Conservation (phyloP, 345 rosid genomes). For the Citrus australasica region DNA sequence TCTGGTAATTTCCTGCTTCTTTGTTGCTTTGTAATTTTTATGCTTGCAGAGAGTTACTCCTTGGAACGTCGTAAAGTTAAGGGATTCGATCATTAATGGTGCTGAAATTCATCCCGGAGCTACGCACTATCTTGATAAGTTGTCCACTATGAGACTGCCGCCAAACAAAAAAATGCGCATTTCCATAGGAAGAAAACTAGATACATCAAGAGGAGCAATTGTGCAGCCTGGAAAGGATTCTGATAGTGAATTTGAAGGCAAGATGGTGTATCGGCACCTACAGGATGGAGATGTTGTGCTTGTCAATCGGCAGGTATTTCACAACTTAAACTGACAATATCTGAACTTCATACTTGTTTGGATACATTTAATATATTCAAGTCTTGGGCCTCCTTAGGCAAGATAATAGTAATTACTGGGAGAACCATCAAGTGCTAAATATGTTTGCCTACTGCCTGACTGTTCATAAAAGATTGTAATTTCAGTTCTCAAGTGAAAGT, state of each 20-base stretch:
- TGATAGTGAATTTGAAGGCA: constrained; percentile 69
- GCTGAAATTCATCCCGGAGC: constrained; percentile 91
- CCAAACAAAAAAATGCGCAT: constrained; percentile 46
- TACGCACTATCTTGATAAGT: constrained; percentile 76
- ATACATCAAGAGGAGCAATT: constrained; percentile 72
- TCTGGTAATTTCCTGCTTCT: constrained; percentile 3
- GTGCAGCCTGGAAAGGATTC: constrained; percentile 56
- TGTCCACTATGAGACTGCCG: constrained; percentile 51
- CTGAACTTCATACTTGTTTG: background rate
- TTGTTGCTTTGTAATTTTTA: constrained; percentile 10
- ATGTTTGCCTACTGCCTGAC: background rate
- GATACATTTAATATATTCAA: background rate
- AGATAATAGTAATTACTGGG: background rate
- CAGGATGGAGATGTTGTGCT: constrained; percentile 94
- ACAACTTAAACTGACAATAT: background rate
- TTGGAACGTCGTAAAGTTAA: constrained; percentile 72
- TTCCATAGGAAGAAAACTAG: constrained; percentile 68
- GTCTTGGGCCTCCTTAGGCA: background rate
- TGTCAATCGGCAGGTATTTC: constrained; percentile 85
- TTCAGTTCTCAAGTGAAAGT: background rate
- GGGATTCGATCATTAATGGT: constrained; percentile 81
- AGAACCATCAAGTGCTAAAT: background rate
- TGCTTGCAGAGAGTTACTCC: constrained; percentile 79
- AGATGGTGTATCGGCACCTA: constrained; percentile 81
- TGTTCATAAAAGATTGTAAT: background rate